Evolutionary conservation across 257 asterid species (phyloP).

Genomic region (Linderniella brevidens): DNA sequence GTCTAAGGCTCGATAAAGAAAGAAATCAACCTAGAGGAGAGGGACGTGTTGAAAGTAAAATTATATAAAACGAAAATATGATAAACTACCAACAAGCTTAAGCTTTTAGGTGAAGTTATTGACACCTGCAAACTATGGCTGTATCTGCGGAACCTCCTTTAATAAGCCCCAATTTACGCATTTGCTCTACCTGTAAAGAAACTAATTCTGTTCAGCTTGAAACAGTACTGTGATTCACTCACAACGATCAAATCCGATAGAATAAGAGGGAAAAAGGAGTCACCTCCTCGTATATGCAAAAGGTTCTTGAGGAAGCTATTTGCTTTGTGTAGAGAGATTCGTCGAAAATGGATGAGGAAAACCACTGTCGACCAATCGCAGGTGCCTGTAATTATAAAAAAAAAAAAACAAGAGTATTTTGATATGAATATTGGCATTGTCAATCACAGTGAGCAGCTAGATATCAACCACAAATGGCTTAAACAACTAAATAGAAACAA

Average conservation of each 20-base stretch:
- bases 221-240: conserved; percentile 1
- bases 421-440: too few species aligned
- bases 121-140: conserved; percentile 76
- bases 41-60: too few species aligned
- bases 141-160: conserved; percentile 71
- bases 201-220: conserved; percentile 4
- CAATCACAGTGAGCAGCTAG: too few species aligned
- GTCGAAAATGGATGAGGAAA: conserved; percentile 34
- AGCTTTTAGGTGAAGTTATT: not conserved
- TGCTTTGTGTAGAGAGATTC: conserved; percentile 33
- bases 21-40: too few species aligned
- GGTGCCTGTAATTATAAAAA: conserved; percentile 42
- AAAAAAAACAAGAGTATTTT: not conserved
- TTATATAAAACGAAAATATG: not conserved
- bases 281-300: conserved; percentile 84
- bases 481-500: too few species aligned
- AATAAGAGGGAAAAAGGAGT: not conserved
- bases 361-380: conserved; percentile 81
- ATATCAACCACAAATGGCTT: too few species aligned
- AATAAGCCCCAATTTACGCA: conserved; percentile 60
- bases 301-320: conserved; percentile 77
- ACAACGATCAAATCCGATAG: too few species aligned
- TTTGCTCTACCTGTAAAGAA: conserved; percentile 47
- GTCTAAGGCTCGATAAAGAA: too few species aligned
- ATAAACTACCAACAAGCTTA: too few species aligned